phyloP scores from a whole-genome alignment of 331 rosid genomes.

The Quercus phellos region DNA sequence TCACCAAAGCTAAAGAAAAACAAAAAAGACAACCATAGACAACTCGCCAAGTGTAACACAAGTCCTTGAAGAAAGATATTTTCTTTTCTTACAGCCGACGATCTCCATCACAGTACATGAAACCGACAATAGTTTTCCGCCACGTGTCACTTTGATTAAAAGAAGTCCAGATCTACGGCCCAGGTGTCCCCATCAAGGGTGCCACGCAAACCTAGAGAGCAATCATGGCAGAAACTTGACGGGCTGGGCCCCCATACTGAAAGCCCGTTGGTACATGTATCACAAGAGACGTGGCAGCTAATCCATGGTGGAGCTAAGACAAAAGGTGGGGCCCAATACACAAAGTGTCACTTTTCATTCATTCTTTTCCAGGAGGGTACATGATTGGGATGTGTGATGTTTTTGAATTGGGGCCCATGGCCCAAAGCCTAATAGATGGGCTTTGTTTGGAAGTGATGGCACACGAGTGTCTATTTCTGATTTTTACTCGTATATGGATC shows the following conservation, averaged over 20 bases:
- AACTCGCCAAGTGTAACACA: not conserved
- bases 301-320: constrained; percentile 17
- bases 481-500: constrained; percentile 1
- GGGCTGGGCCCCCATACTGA: constrained; percentile 11
- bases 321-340: constrained; percentile 7
- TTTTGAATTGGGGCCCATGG: constrained; percentile 30
- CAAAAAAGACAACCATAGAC: not conserved
- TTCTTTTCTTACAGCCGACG: constrained; percentile 9
- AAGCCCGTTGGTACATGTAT: not conserved
- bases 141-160: constrained; percentile 22
- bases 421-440: constrained; percentile 4
- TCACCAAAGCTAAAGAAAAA: not conserved
- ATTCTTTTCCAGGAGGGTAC: constrained; percentile 5
- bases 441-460: constrained; percentile 17
- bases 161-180: not conserved
- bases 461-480: not conserved
- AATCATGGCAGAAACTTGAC: not conserved
- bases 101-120: not conserved
- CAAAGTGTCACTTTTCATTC: constrained; percentile 19
- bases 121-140: not conserved
- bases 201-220: constrained; percentile 15
- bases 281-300: constrained; percentile 30
- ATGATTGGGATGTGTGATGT: constrained; percentile 21
- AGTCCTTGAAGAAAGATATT: constrained; percentile 10
- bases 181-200: constrained; percentile 17